Evolutionary conservation across 257 asterid genomes (phyloP), one percentile per base, ranked within the genome.

Genomic region (Voacanga thouarsii): DNA sequence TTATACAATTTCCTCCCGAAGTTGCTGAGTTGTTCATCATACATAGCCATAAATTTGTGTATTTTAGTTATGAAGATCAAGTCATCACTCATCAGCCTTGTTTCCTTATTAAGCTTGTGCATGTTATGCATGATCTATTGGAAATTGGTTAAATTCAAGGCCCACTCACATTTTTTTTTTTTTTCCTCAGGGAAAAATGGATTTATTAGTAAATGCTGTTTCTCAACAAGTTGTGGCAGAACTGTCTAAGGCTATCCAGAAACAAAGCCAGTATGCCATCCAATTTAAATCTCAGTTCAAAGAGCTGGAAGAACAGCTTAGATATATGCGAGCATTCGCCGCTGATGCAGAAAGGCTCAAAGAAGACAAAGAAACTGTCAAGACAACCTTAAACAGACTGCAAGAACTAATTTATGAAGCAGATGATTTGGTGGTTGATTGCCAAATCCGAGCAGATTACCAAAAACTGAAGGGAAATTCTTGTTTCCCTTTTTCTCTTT

Each of bases 391-490:
- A 47, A 50, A 41, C 50, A 33, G 12, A 6, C 77, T 84, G 24
- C 63, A 47, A 24, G 78, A 78, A 71, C 78, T 84, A 33, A 78
- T 75, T 30, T 80, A 84, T 51, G 81, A 70, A 61, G 87, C 83
- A 44, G 84, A 80, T 84, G 80, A 80, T 37, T 41, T 80, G 74
- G 51, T 80, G 60, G 65, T 21, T 1, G 84, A 78, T 57, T 78
- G 87, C 77, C 83, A 55, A 28, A 80, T 80, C 51, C 71, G 81
- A 14, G 79, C 65, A 59, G 76, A 69, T 15, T 18, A 78, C 53
- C 26, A 0, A 12, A 69, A 67, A 18, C 55, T 1, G 30, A 78
- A 50, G 50, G 79, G 50, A 49, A 44, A 51, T 11, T 15, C 55
- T 3, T 63, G 72, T 33, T 72, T 28, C 50, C 10, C 30, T 47